Base-by-base conservation (phyloP, 116 monocot genomes). In the Cymodocea nodosa region DNA sequence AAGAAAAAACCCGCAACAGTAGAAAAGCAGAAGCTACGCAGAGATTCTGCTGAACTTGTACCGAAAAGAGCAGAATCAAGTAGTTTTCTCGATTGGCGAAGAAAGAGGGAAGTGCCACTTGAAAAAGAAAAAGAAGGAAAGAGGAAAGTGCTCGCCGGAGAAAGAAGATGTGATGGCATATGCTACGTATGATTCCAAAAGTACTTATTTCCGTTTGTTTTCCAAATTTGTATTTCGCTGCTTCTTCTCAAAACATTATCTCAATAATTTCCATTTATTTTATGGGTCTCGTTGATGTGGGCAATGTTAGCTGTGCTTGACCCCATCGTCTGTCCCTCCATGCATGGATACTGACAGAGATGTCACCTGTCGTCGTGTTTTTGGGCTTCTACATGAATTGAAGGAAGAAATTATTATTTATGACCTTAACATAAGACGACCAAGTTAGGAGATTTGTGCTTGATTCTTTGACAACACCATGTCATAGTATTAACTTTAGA, bases 81-180 rank as follows among this genome's bases (percentile, higher is more conserved):
- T 36, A 36, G 35, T 61, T 39, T 61, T 61, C 35, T 17, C 37
- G 37, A 16, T 35, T 61, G 61, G 37, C 61, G n/a, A n/a, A n/a
- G n/a, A n/a, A n/a, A n/a, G n/a, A n/a, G n/a, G n/a, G n/a, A n/a
- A n/a, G n/a, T n/a, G n/a, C n/a, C n/a, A n/a, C n/a, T n/a, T n/a
- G n/a, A n/a, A n/a, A n/a, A n/a, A n/a, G n/a, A n/a, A n/a, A n/a
- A n/a, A n/a, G n/a, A 61, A 36, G 36, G 61, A 61, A 61, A 60
- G 60, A 14, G 6, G 35, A 37, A 35, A 61, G 61, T 37, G 35
- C 61, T 39, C 61, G 35, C 36, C 36, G 36, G 36, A 61, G 6
- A 61, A 61, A 61, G 61, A 61, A 61, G 61, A 61, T 61, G 61
- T 61, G 61, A 61, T 61, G 61, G 61, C 61, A 61, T 35, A 61